A percentile compares a stretch with the other conserved stretches of the same genome.
phyloP scores from a whole-genome alignment of 495 filamentous ascomycete genomes.

The Platismatia glauca region DNA sequence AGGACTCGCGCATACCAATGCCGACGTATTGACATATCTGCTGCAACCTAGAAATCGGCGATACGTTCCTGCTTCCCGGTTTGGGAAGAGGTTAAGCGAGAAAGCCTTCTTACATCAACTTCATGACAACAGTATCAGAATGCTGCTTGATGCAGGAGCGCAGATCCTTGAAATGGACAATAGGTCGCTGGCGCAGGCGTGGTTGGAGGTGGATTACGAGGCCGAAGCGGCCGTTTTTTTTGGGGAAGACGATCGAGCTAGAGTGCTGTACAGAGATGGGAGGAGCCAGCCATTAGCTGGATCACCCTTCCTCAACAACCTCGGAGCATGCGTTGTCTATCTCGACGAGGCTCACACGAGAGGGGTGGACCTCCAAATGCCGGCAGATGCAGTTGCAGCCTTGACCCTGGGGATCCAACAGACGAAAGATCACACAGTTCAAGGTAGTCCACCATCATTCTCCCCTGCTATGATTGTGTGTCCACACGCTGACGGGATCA shows the following conservation, averaged over 20 bases:
- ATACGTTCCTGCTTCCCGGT: constrained; percentile 22
- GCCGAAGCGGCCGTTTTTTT: constrained; percentile 48
- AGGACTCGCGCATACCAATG: constrained; percentile 53
- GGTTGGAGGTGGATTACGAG: constrained; percentile 31
- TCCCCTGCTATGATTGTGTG: not conserved
- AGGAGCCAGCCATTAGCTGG: constrained; percentile 41
- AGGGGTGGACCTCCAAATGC: constrained; percentile 64
- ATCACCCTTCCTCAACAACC: constrained; percentile 52
- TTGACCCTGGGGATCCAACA: constrained; percentile 60
- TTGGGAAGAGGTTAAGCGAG: constrained; percentile 9
- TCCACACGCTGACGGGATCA: not conserved
- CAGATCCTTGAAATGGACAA: constrained; percentile 62
- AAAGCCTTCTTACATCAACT: constrained; percentile 5
- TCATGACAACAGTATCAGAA: constrained; percentile 25
- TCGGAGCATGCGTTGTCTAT: constrained; percentile 59
- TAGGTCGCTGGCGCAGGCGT: constrained; percentile 39
- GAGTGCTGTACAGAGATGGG: constrained; percentile 40
- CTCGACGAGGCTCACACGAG: constrained; percentile 70
- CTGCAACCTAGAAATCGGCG: constrained; percentile 45
- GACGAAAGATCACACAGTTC: constrained; percentile 64
- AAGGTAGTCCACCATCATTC: constrained; percentile 46
- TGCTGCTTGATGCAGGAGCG: constrained; percentile 68
- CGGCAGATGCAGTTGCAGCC: constrained; percentile 49
- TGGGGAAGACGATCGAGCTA: constrained; percentile 34
- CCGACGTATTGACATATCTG: constrained; percentile 50